These are phyloP conservation scores for Globisporangium orthogonon DNA, from an alignment of 352 stramenopile species.

Conservation along the genomic window DNA sequence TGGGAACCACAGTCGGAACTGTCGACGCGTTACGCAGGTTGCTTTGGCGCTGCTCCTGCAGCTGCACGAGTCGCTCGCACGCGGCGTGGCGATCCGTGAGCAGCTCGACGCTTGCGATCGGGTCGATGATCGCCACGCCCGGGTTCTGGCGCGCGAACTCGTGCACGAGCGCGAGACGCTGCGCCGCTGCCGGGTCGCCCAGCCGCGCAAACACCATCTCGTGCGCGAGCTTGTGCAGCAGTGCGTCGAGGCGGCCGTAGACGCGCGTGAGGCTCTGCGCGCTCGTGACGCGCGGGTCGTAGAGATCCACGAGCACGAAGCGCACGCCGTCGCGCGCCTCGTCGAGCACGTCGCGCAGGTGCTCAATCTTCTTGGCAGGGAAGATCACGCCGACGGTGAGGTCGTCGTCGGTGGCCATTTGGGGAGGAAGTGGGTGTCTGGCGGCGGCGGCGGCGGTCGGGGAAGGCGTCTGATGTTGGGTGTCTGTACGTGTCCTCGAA, in stretches of 20 bases:
- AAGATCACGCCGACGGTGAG: constrained; percentile 76
- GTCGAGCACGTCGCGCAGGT: constrained; percentile 57
- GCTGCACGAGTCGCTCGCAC: constrained; percentile 38
- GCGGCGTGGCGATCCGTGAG: constrained; percentile 63
- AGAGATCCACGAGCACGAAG: constrained; percentile 75
- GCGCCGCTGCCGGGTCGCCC: constrained; percentile 33
- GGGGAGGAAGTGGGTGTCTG: background rate
- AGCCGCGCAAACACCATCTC: constrained; percentile 74
- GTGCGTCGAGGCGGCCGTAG: constrained; percentile 46
- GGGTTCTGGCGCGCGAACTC: constrained; percentile 36
- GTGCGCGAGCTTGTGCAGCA: constrained; percentile 81
- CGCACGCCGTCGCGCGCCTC: constrained; percentile 35
- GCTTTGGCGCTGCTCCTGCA: constrained; percentile 12
- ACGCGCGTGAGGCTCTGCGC: constrained; percentile 26
- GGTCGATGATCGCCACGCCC: constrained; percentile 53
- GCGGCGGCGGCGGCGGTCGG: background rate
- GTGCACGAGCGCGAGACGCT: constrained; percentile 48
- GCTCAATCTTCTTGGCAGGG: constrained; percentile 77
- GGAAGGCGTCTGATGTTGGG: too few species aligned
- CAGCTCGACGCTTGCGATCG: constrained; percentile 54
- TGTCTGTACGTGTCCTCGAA: too few species aligned
- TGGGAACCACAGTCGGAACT: background rate
- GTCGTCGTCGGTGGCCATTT: constrained; percentile 13
- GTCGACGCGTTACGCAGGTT: constrained; percentile 10
- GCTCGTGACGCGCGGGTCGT: constrained; percentile 24